Percentiles rank a stretch among this genome's conserved stretches.
These are phyloP conservation scores for Monilinia laxa DNA, from an alignment of 2,329 filamentous ascomycete species.

Conservation along the genomic window DNA sequence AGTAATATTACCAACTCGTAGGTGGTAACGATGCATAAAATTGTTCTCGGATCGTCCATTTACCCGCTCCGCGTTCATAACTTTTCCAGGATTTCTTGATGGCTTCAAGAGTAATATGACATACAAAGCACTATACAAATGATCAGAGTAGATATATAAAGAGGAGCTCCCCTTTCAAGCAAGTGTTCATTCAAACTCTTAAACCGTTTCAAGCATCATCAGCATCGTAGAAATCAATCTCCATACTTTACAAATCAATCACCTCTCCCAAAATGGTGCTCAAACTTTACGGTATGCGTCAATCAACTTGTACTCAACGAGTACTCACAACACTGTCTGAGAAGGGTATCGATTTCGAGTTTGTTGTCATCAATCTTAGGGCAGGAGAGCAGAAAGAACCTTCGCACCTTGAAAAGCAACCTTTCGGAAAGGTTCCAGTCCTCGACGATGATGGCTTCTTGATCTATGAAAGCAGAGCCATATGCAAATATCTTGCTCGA, in stretches of 20 bases:
- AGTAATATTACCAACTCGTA: background rate
- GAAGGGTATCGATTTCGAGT: slow-evolving; percentile 37
- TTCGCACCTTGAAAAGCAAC: slow-evolving; percentile 34
- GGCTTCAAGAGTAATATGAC: background rate
- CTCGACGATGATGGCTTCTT: slow-evolving; percentile 41
- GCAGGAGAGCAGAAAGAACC: slow-evolving; percentile 36
- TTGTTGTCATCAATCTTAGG: slow-evolving; percentile 35
- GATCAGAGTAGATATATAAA: background rate
- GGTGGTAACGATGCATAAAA: slow-evolving; percentile 2
- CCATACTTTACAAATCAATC: background rate
- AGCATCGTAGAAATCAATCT: background rate
- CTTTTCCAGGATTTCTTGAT: background rate
- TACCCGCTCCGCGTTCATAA: background rate
- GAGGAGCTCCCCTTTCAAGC: background rate
- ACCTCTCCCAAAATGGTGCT: slow-evolving; percentile 36
- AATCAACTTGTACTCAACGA: slow-evolving; percentile 37
- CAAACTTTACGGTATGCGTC: slow-evolving; percentile 38
- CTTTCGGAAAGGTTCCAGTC: slow-evolving; percentile 43
- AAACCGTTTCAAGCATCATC: slow-evolving; percentile 1
- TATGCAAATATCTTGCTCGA: slow-evolving; percentile 36
- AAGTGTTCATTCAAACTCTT: background rate
- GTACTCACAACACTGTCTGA: slow-evolving; percentile 38
- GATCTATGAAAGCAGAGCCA: slow-evolving; percentile 38
- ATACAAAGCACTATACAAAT: background rate
- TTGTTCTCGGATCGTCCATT: background rate